Percentiles rank a stretch among this genome's conserved stretches.
Evolutionary conservation across 2,329 filamentous ascomycete genomes (phyloP).

Genomic region (Cladosporium austrohemisphaericum): DNA sequence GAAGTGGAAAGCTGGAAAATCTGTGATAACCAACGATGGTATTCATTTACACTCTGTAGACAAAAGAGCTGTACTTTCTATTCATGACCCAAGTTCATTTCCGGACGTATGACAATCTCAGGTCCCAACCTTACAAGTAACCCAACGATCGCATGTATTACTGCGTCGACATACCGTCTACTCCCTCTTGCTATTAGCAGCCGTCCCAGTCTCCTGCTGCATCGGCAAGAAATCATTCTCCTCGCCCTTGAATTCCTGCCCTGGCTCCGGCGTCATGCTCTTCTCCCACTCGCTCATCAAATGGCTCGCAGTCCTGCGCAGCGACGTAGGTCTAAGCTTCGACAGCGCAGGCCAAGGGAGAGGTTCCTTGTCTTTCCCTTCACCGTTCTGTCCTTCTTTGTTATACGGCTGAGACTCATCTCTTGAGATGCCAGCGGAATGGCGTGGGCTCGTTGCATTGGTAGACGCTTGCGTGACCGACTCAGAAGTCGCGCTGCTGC

Average conservation of each 20-base stretch:
- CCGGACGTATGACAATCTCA: background rate
- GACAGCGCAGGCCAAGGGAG: slow-evolving; percentile 67
- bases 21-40: too few species aligned
- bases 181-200: slow-evolving; percentile 2
- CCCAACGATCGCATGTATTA: too few species aligned
- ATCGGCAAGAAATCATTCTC: slow-evolving; percentile 10
- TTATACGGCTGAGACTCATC: slow-evolving; percentile 17
- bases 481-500: slow-evolving; percentile 16
- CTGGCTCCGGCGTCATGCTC: slow-evolving; percentile 49
- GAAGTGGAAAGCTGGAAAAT: too few species aligned
- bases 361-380: slow-evolving; percentile 36
- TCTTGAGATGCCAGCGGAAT: slow-evolving; percentile 20
- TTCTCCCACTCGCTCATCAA: slow-evolving; percentile 92
- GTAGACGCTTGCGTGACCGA: slow-evolving; percentile 7
- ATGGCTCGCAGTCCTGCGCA: slow-evolving; percentile 78
- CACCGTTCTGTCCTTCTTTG: slow-evolving; percentile 1
- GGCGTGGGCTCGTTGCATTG: slow-evolving; percentile 9
- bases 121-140: background rate
- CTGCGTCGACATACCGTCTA: too few species aligned
- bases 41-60: too few species aligned
- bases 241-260: slow-evolving; percentile 15
- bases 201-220: background rate
- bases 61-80: too few species aligned
- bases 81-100: too few species aligned
- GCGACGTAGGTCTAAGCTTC: slow-evolving; percentile 67